Evolutionary conservation across 2,329 filamentous ascomycete genomes (phyloP), one percentile per base, ranked within the genome.

Genomic region (Didymella glomerata): DNA sequence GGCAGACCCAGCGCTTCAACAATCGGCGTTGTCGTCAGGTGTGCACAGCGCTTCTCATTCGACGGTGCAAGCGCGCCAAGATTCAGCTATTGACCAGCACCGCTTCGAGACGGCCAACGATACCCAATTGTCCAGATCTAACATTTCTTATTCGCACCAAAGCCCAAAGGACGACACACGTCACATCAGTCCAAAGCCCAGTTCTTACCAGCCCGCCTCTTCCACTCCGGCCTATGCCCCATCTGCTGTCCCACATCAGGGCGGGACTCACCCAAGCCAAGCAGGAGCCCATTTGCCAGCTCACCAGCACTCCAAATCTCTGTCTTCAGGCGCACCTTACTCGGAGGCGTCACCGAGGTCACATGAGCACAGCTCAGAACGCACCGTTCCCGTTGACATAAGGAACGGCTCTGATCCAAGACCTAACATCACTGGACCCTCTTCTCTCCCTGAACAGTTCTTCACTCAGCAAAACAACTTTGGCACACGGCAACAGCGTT

Each of bases 401-500:
- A 54, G 27, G n/a, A 60, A 48, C 42, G 42, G 36, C n/a, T 3
- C 49, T 25, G 62, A 65, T 14, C 4, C 58, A 14, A 47, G 38
- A 46, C n/a, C 42, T 18, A 63, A 57, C 36, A 60, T 50, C 42
- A 46, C 53, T 10, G 48, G 58, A 8, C 52, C 60, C 1, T 58
- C 66, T 32, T 50, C 52, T 25, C 18, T 55, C 32, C 61, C 30
- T 30, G 62, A 48, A 32, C 58, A 36, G 14, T 53, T 53, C 16
- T 52, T 57, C 14, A 54, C 57, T 16, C 57, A 62, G 16, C 45
- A 61, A 41, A 57, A 56, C 51, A 60, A 42, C 34, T 60, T 41
- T n/a, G 56, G 56, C 14, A 62, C 65, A 16, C 66, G 66, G 28
- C 66, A 67, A 42, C 65, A 68, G 46, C 68, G 68, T 40, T 70